Evolutionary conservation across 441 rosid species (phyloP), one percentile per base, ranked within the genome.

Genomic region (Bocquillonia castaneifolia): DNA sequence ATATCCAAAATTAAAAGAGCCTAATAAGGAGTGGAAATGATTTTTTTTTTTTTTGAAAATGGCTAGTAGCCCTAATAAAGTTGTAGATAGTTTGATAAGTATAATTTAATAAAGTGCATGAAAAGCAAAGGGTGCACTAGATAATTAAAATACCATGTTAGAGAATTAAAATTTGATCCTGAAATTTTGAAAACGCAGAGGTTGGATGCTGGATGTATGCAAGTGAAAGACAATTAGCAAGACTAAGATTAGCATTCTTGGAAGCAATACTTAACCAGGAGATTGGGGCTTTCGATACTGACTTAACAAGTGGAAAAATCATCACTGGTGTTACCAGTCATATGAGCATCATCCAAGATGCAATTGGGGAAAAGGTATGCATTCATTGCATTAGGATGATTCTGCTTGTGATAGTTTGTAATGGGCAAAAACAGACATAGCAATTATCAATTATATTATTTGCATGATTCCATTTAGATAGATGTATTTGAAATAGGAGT

Each of bases 191-290:
- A 64, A 42, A 26, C 26, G 66, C 83, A 88, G 91, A 88, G 81
- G 72, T 82, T 17, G 91, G 88, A 63, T 83, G 91, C 71, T 86
- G 89, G 91, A 86, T 86, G 83, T 83, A 86, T 51, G 26, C 86
- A n/a, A 80, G 91, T 22, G 86, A 86, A 78, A 76, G 93, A 57
- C 89, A 86, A 69, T 23, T 83, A 52, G 78, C 81, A 3, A 60
- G 78, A 52, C 14, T 84, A 39, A 77, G 88, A 75, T 39, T 84
- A 55, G 78, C 76, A 1, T 88, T 36, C 72, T 58, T 86, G 25
- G 71, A 77, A 68, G 82, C 91, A 5, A 73, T 86, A 1, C 80
- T 88, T 37, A 60, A 63, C 66, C 91, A 86, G 67, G 93, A 88
- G 58, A 74, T 88, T 18, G 89, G 85, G 20, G 88, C 85, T 63